Evolutionary conservation across 768 basidiomycete genomes (phyloP).

Genomic region (Aureoboletus auriporus): DNA sequence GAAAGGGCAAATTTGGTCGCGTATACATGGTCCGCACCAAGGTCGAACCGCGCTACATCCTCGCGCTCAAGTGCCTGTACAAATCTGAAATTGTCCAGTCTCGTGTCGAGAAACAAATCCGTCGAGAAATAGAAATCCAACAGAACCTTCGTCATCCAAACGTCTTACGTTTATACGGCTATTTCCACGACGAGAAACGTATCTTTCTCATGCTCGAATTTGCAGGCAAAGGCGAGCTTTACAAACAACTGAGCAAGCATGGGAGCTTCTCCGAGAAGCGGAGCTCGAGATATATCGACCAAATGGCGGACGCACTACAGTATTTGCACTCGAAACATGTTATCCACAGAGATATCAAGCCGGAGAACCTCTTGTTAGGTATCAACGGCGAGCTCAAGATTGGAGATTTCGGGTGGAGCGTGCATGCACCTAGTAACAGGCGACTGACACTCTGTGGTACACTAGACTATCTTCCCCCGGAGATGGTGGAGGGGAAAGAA

Average conservation of each 20-base stretch:
- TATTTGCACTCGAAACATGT: conserved; percentile 96
- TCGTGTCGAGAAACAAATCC: conserved; percentile 93
- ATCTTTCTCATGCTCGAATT: conserved; percentile 99
- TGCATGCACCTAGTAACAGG: conserved; percentile 90
- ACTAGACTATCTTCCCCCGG: conserved; percentile 93
- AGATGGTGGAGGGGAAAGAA: conserved; percentile 93
- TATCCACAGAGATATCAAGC: conserved; percentile 98
- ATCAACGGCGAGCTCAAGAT: conserved; percentile 98
- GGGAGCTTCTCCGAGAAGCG: conserved; percentile 87
- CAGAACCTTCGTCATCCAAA: conserved; percentile 94
- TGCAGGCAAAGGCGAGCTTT: conserved; percentile 94
- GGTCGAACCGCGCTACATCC: conserved; percentile 80
- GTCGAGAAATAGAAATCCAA: conserved; percentile 98
- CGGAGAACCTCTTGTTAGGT: conserved; percentile 92
- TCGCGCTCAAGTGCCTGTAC: conserved; percentile 95
- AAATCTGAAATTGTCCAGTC: conserved; percentile 92
- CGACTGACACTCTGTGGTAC: conserved; percentile 93
- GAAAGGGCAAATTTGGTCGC: conserved; percentile 98
- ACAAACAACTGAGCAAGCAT: conserved; percentile 87
- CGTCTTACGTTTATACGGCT: conserved; percentile 90
- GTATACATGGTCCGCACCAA: conserved; percentile 99
- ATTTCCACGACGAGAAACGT: conserved; percentile 96
- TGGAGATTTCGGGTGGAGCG: conserved; percentile 98
- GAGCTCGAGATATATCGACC: conserved; percentile 87
- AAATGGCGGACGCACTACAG: conserved; percentile 93